phyloP scores from a whole-genome alignment of 805 yeast genomes.

The Yarrowia phangngaensis region DNA sequence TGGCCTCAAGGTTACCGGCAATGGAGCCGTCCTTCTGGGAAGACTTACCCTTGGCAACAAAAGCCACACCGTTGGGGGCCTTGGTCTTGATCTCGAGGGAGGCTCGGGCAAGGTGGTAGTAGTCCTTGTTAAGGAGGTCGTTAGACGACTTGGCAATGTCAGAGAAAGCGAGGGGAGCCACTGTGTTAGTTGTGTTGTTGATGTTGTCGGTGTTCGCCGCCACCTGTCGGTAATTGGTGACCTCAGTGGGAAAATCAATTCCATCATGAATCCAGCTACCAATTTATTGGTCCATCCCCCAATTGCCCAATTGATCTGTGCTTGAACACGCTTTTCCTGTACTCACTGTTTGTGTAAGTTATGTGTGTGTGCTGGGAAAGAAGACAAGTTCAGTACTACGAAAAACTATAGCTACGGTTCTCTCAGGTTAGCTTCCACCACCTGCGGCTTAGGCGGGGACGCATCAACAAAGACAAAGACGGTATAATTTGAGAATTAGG shows the following conservation, averaged over 20 bases:
- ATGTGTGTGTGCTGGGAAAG: slow-evolving; percentile 25
- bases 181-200: slow-evolving; percentile 39
- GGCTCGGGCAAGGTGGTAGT: slow-evolving; percentile 87
- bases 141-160: slow-evolving; percentile 91
- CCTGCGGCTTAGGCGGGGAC: slow-evolving; percentile 27
- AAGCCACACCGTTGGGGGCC: slow-evolving; percentile 95
- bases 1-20: slow-evolving; percentile 85
- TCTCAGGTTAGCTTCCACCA: slow-evolving; percentile 4
- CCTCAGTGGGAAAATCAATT: too few relatives aligned
- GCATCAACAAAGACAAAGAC: slow-evolving; percentile 19
- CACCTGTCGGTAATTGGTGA: too few relatives aligned
- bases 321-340: too few relatives aligned
- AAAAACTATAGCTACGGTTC: slow-evolving; percentile 17
- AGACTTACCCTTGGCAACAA: slow-evolving; percentile 88
- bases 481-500: slow-evolving; percentile 3
- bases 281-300: too few relatives aligned
- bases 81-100: slow-evolving; percentile 83
- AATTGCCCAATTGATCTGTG: too few relatives aligned
- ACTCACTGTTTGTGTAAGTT: slow-evolving; percentile 26
- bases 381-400: slow-evolving; percentile 19
- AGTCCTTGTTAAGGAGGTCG: slow-evolving; percentile 84
- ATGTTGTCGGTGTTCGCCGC: too few relatives aligned
- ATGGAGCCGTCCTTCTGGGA: slow-evolving; percentile 74
- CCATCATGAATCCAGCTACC: too few relatives aligned
- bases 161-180: slow-evolving; percentile 87